phyloP scores from a whole-genome alignment of 768 basidiomycete species.

The Phylloporus sp. region DNA sequence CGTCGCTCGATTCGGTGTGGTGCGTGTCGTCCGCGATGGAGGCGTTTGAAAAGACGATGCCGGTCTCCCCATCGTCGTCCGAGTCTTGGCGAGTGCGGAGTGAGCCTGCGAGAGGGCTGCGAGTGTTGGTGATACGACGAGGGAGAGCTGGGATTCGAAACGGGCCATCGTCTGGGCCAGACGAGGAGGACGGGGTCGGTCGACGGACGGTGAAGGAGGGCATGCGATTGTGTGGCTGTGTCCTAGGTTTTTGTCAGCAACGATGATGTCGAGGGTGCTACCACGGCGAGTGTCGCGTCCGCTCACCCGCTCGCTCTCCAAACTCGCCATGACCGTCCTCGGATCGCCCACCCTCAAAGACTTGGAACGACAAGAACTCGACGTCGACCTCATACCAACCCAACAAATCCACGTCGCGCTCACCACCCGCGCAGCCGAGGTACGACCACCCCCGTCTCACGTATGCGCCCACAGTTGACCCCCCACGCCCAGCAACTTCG shows the following conservation, averaged over 20 bases:
- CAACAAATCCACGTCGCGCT: conserved; percentile 51
- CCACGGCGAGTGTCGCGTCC: background rate
- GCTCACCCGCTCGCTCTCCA: no score
- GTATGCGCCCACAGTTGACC: no score
- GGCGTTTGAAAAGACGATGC: conserved; percentile 22
- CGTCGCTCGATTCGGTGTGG: conserved; percentile 48
- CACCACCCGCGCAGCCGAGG: conserved; percentile 75
- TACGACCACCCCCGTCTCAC: conserved; percentile 30
- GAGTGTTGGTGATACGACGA: conserved; percentile 41
- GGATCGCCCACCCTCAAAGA: conserved; percentile 48
- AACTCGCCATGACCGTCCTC: no score
- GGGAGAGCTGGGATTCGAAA: conserved; percentile 64
- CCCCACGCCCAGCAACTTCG: conserved; percentile 88
- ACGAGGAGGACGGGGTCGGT: conserved; percentile 63
- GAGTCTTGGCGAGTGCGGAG: conserved; percentile 33
- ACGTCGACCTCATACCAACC: conserved; percentile 56
- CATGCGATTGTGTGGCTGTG: conserved; percentile 33
- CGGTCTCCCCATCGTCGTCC: conserved; percentile 24
- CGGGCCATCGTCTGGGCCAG: conserved; percentile 53
- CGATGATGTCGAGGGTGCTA: background rate
- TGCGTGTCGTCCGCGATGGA: conserved; percentile 24
- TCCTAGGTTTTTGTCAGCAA: conserved; percentile 10
- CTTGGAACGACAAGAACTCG: conserved; percentile 57
- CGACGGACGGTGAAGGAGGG: conserved; percentile 85
- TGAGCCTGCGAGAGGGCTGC: conserved; percentile 52